Base-by-base conservation (phyloP, 75 land plant species). In the Sequoia sempervirens region DNA sequence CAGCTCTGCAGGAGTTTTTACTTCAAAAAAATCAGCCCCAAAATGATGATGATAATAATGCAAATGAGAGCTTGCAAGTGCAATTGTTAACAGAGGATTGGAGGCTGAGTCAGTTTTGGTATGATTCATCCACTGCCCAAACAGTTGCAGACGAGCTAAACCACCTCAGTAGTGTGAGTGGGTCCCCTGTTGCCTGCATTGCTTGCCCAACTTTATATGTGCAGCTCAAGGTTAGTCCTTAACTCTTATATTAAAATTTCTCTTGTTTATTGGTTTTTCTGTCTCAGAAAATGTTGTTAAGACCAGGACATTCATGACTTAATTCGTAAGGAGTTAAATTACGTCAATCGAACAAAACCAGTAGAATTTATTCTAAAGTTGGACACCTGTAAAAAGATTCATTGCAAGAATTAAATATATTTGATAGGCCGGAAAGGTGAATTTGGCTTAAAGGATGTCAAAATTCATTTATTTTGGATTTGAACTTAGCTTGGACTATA, bases 81-180 rank as follows among this genome's bases (percentile, higher is more conserved):
- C 50, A 72, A 32, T 80, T 95, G 80, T 90, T 95, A 83, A 5
- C 88, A 38, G 99, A 97, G 87, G 93, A 97, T 78, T 96, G 99
- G 99, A 85, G 96, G 83, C 83, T 96, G 86, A 96, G 99, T 85
- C 99, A 96, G 90, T 96, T 96, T 86, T 96, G 99, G 99, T 96
- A 96, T 87, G 95, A 95, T 36, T 81, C 69, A 12, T 84, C 84
- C 61, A 96, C 99, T 18, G 90, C 97, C 40, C 85, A 86, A 69
- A 83, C 87, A 4, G 85, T 96, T 12, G 92, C 96, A 6, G 83
- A 84, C 38, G 99, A 96, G 86, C 84, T 90, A 38, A 41, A 79
- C 38, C 30, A 66, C 46, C 87, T 95, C 20, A 61, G 82, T 32
- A 4, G 81, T 58, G 82, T 87, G 14, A 75, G 61, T 45, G 72